Evolutionary conservation across 495 filamentous ascomycete genomes (phyloP).

Genomic region (Tuber indicum): DNA sequence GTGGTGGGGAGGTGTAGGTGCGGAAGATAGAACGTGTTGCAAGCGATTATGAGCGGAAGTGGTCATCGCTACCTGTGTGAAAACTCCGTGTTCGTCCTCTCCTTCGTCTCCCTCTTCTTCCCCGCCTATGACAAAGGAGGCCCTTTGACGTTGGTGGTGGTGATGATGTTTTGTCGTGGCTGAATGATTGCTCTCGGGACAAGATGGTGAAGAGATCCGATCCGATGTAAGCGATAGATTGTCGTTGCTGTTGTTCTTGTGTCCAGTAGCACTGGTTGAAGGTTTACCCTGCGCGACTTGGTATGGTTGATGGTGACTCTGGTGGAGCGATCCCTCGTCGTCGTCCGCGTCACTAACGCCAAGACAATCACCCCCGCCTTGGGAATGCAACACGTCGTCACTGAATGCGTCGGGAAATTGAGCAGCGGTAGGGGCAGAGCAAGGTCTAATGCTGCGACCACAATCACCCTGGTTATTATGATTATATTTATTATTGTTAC

Average conservation of each 20-base stretch:
- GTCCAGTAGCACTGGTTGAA: neutral
- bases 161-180: neutral
- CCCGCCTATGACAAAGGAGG: neutral
- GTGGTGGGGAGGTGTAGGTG: neutral
- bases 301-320: neutral
- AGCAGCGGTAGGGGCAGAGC: neutral
- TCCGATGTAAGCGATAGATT: neutral
- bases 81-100: neutral
- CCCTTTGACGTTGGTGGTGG: neutral
- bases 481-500: neutral
- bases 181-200: neutral
- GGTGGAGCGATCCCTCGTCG: constrained; percentile 11
- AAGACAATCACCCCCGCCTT: constrained; percentile 30
- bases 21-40: constrained; percentile 36
- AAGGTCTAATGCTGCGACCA: neutral
- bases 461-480: constrained; percentile 1
- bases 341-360: constrained; percentile 26
- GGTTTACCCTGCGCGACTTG: neutral
- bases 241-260: neutral
- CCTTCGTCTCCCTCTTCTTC: constrained; percentile 3
- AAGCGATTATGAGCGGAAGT: constrained; percentile 38
- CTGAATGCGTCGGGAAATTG: constrained; percentile 21
- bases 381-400: constrained; percentile 34
- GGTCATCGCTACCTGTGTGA: constrained; percentile 27
- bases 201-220: neutral